Conservation (phyloP, 179 eudicot genomes). For the Drosera spatulata region DNA sequence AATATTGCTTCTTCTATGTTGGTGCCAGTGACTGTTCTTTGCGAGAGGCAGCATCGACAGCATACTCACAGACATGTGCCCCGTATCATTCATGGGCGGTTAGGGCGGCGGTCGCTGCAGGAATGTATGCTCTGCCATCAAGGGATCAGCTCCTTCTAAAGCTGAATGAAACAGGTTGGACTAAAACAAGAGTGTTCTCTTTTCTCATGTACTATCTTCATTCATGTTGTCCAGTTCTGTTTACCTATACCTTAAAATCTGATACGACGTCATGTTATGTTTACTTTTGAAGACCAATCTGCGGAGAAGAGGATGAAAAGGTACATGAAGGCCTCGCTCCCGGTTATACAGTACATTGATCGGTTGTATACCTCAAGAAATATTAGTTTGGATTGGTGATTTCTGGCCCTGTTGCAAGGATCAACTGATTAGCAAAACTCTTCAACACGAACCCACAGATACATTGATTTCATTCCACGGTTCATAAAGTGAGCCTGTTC, state of each 20-base stretch:
- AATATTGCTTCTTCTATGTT: too few species aligned
- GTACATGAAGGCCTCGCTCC: conserved; percentile 61
- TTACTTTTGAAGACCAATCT: conserved; percentile 38
- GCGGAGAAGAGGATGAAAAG: conserved; percentile 79
- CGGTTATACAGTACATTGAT: conserved; percentile 75
- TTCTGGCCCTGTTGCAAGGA: background rate
- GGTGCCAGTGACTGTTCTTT: conserved; percentile 44
- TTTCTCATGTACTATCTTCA: background rate
- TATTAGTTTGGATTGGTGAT: conserved; percentile 81
- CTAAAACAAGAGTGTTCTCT: background rate
- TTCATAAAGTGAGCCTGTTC: too few species aligned
- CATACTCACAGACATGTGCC: conserved; percentile 76
- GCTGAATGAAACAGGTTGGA: conserved; percentile 68
- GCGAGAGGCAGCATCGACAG: conserved; percentile 72
- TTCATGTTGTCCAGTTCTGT: too few species aligned
- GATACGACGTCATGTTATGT: too few species aligned
- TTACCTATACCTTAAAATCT: too few species aligned
- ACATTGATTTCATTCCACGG: background rate
- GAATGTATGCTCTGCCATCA: conserved; percentile 91
- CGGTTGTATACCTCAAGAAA: conserved; percentile 44
- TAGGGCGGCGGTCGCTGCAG: conserved; percentile 79
- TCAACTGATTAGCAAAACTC: background rate
- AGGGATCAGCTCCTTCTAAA: conserved; percentile 63
- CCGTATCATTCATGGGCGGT: conserved; percentile 90
- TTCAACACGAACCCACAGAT: background rate